A percentile compares a stretch with the other conserved stretches of the same genome.
Conservation (phyloP, 371 early-diverging fungal species). For the Umbelopsis sp. region DNA sequence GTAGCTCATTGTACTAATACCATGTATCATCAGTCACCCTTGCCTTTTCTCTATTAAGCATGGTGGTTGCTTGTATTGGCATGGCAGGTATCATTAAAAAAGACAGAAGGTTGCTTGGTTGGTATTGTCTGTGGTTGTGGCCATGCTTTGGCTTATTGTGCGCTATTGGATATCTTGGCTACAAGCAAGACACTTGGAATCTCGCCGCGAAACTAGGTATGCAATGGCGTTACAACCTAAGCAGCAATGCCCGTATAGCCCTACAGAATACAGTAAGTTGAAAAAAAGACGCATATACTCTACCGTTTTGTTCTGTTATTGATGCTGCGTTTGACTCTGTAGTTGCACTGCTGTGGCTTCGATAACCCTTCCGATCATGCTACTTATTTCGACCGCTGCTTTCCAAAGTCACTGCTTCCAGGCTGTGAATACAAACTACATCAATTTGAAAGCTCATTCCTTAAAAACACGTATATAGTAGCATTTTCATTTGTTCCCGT, state of each 20-base stretch:
- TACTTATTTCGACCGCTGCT: conserved; percentile 28
- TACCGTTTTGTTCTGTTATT: neutral
- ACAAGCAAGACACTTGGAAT: conserved; percentile 34
- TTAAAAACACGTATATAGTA: conserved; percentile 25
- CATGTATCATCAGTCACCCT: conserved; percentile 21
- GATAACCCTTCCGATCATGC: conserved; percentile 42
- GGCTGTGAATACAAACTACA: conserved; percentile 39
- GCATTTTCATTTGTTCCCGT: conserved; percentile 31
- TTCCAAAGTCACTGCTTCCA: conserved; percentile 34
- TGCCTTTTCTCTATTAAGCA: conserved; percentile 25
- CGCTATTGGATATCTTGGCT: conserved; percentile 31
- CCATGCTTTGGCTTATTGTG: conserved; percentile 33
- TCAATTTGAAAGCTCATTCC: conserved; percentile 29
- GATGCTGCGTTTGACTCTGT: neutral
- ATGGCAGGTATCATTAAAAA: conserved; percentile 26
- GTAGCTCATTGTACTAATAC: too few relatives aligned
- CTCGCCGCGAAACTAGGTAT: conserved; percentile 31
- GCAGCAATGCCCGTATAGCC: conserved; percentile 17
- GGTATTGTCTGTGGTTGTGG: conserved; percentile 32
- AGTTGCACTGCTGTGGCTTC: conserved; percentile 41
- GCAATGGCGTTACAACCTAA: conserved; percentile 31
- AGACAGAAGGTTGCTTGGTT: conserved; percentile 24
- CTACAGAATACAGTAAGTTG: conserved; percentile 30
- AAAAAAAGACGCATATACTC: neutral
- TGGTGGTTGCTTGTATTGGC: conserved; percentile 28